These are phyloP conservation scores for Phytophthora litchii DNA, from an alignment of 352 stramenopile genomes.

Conservation along the genomic window DNA sequence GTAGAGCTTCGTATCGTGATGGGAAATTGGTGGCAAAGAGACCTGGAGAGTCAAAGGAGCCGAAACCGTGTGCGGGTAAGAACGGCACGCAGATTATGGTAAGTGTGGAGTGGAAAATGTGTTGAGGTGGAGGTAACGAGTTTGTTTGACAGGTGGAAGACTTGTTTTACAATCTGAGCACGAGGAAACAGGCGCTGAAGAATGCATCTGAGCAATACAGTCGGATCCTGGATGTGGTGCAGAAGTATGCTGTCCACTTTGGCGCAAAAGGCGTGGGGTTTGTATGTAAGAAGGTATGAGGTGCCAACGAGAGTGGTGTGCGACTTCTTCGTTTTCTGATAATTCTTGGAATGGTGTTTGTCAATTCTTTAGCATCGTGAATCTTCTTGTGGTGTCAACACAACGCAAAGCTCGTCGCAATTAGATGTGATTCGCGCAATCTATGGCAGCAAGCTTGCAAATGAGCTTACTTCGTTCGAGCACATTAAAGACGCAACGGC, in stretches of 20 bases:
- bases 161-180: conserved; percentile 99
- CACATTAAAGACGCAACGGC: conserved; percentile 34
- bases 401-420: conserved; percentile 61
- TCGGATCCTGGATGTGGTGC: conserved; percentile 94
- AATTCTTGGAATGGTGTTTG: not conserved
- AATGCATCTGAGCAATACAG: conserved; percentile 95
- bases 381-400: conserved; percentile 81
- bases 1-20: conserved; percentile 92
- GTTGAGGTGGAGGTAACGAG: not conserved
- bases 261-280: conserved; percentile 90
- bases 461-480: conserved; percentile 64
- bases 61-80: conserved; percentile 77
- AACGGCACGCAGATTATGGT: conserved; percentile 83
- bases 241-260: conserved; percentile 96
- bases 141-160: conserved; percentile 87
- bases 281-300: conserved; percentile 92
- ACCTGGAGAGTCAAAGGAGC: conserved; percentile 67
- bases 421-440: conserved; percentile 78
- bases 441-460: conserved; percentile 73
- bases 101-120: conserved; percentile 1
- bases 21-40: conserved; percentile 84
- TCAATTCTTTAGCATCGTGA: conserved; percentile 63
- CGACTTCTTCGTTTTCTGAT: conserved; percentile 1
- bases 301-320: not conserved
- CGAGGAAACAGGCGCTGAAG: conserved; percentile 92